Conservation (phyloP, 2,329 filamentous ascomycete species). For the Fusarium brevicatenulatum region DNA sequence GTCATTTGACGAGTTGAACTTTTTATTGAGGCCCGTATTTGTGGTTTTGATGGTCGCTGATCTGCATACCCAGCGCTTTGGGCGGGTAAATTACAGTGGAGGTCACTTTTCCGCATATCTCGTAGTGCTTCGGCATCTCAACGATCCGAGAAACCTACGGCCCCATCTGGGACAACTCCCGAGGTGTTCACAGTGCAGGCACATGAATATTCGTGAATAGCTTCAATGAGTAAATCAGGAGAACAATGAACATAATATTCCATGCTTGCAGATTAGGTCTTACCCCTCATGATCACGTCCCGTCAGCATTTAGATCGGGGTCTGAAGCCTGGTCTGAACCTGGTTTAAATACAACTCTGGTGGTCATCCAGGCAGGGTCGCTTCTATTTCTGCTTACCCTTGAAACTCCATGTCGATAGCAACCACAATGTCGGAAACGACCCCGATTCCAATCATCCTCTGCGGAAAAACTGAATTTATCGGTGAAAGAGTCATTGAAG, state of each 20-base stretch:
- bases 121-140: not conserved
- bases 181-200: not conserved
- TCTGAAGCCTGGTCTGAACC: not conserved
- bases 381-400: not conserved
- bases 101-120: not conserved
- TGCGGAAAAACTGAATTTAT: slow-evolving; percentile 30
- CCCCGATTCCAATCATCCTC: slow-evolving; percentile 19
- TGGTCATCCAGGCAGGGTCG: not conserved
- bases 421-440: not conserved
- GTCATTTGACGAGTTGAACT: not conserved
- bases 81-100: not conserved
- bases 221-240: not conserved
- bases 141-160: not conserved
- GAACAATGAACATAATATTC: not conserved
- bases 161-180: not conserved
- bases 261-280: no score
- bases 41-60: not conserved
- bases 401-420: not conserved
- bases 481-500: slow-evolving; percentile 6
- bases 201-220: not conserved
- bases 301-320: not conserved
- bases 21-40: not conserved
- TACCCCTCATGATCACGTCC: not conserved
- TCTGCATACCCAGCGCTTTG: not conserved
- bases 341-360: not conserved